These are phyloP conservation scores for Aspergillus sp. DNA, from an alignment of 2,329 filamentous ascomycete species.

Conservation along the genomic window DNA sequence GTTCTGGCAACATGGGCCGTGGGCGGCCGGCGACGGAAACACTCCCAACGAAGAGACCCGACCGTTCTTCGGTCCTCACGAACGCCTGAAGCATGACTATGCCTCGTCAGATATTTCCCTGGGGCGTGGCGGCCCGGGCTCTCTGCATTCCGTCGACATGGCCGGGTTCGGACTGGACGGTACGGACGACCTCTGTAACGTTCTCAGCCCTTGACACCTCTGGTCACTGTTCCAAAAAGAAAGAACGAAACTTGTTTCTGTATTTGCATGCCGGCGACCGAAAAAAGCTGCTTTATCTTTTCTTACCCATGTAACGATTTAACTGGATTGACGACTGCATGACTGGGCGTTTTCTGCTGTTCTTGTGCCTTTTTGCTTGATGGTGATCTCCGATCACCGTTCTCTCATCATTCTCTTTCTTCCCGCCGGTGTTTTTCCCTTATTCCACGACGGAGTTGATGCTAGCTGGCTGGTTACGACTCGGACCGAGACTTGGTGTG, in stretches of 20 bases:
- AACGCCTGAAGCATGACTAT: slow-evolving; percentile 45
- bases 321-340: slow-evolving; percentile 42
- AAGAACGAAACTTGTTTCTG: slow-evolving; percentile 1
- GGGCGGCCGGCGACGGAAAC: slow-evolving; percentile 43
- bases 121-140: slow-evolving; percentile 40
- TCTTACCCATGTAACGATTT: slow-evolving; percentile 36
- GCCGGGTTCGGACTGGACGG: slow-evolving; percentile 44
- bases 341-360: slow-evolving; percentile 37
- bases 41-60: slow-evolving; percentile 44
- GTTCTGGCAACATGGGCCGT: slow-evolving; percentile 45
- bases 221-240: background rate
- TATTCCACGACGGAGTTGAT: slow-evolving; percentile 25
- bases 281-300: slow-evolving; percentile 31
- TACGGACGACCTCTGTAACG: slow-evolving; percentile 36
- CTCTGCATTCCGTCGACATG: slow-evolving; percentile 47
- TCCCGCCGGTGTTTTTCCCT: slow-evolving; percentile 6
- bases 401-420: background rate
- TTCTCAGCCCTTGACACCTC: slow-evolving; percentile 37
- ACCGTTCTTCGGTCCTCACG: slow-evolving; percentile 45
- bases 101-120: slow-evolving; percentile 45
- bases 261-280: slow-evolving; percentile 24
- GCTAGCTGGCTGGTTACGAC: slow-evolving; percentile 35
- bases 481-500: slow-evolving; percentile 31
- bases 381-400: slow-evolving; percentile 1
- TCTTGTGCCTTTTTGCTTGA: slow-evolving; percentile 12